Percentiles rank a stretch among this genome's conserved stretches.
Evolutionary conservation across 768 basidiomycete species (phyloP).

Genomic region (Sutorius australiensis): DNA sequence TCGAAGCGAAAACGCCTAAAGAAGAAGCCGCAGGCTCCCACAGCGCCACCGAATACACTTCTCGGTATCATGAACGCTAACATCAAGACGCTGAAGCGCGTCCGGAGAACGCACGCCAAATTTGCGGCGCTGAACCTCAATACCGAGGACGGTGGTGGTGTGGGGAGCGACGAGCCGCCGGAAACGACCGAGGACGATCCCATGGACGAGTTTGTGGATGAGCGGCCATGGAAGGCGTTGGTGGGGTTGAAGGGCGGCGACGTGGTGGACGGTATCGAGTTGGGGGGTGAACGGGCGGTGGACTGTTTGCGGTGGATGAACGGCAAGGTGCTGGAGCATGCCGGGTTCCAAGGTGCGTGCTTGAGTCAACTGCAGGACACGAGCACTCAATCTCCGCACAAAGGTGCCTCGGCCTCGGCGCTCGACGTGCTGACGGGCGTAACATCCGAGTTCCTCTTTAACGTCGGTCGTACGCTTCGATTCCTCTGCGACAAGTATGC

Average conservation of each 20-base stretch:
- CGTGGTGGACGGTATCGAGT: constrained; percentile 38
- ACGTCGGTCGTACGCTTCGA: constrained; percentile 83
- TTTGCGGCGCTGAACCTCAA: constrained; percentile 53
- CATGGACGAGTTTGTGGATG: constrained; percentile 44
- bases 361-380: neutral
- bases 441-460: constrained; percentile 74
- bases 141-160: constrained; percentile 33
- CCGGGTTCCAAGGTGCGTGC: constrained; percentile 82
- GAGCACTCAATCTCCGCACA: constrained; percentile 3
- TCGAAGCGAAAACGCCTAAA: constrained; percentile 26
- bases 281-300: constrained; percentile 57
- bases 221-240: constrained; percentile 52
- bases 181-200: constrained; percentile 32
- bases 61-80: constrained; percentile 73
- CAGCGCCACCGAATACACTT: constrained; percentile 42
- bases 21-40: constrained; percentile 13
- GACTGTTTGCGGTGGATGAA: constrained; percentile 72
- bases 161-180: constrained; percentile 31
- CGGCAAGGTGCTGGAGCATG: constrained; percentile 79
- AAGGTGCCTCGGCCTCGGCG: constrained; percentile 76
- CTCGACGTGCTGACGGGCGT: constrained; percentile 76
- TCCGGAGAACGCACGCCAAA: constrained; percentile 69
- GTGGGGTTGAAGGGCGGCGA: constrained; percentile 15
- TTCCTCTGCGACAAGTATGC: constrained; percentile 80
- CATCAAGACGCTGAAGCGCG: constrained; percentile 67